Evolutionary conservation across 331 rosid species (phyloP), one percentile per base, ranked within the genome.

Genomic region (Spiraea crenata): DNA sequence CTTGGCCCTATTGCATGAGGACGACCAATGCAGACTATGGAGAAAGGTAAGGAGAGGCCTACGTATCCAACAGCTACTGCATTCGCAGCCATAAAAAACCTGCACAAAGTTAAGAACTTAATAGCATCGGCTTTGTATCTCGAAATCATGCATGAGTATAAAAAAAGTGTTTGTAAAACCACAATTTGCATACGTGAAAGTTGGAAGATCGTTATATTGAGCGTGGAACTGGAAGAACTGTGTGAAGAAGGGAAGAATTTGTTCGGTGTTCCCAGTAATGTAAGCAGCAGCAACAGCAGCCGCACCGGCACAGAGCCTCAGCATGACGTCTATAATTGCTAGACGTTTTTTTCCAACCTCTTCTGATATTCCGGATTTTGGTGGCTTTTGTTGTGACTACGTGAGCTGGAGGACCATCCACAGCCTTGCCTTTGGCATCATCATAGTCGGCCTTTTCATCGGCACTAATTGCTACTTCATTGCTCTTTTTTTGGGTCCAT

Each of bases 211-310:
- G 51, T 9, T 58, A 31, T 72, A 66, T 39, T 77, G 0, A 50
- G 73, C 82, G 20, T 78, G 77, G 70, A 72, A 78, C 74, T 78
- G 82, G 42, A 78, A 10, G 65, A 78, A 78, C 77, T 72, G 74
- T 25, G 82, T 72, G 77, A 78, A 78, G 82, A 78, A 78, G 11
- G 82, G 82, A 34, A 78, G 74, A 50, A 57, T 55, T 51, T 78
- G 65, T 0, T 78, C 74, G 7, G 77, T 5, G 25, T 66, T 45
- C 38, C 58, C 74, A 25, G 65, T 41, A 17, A 9, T 62, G 39
- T 70, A 25, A 66, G 82, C 42, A 12, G 82, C 82, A 17, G 74
- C 70, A 51, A 72, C 37, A 40, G 77, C 82, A 11, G 77, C 77
- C 4, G 76, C 42, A 16, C 74, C 40, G 0, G 82, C 82, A 59